Evolutionary conservation across 352 stramenopile genomes (phyloP), one percentile per base, ranked within the genome.

Genomic region (Globisporangium acanthophoron): DNA sequence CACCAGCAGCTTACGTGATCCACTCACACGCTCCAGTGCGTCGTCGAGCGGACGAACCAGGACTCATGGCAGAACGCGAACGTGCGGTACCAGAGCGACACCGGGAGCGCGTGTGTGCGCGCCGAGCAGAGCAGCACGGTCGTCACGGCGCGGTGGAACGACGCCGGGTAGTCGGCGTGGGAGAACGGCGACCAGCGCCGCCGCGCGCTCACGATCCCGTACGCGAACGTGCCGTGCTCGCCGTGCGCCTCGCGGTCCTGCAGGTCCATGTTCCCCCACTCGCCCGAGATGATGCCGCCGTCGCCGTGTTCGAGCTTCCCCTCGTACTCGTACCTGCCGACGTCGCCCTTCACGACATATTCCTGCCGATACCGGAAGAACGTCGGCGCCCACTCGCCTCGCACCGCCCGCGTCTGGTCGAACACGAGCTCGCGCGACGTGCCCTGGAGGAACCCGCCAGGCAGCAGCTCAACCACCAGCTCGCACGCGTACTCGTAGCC

Each of bases 401-500:
- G 69, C 1, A 90, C 61, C 2, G 49, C 47, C 18, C 70, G 67
- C 5, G 58, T 69, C 62, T 90, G 80, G 13, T 78, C 66, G 27
- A 88, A 87, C 47, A 90, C 62, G 16, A 69, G 69, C 62, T 90
- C 78, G n/a, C 66, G 78, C 29, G 67, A 69, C 45, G 68, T 60
- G 9, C 78, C 80, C 6, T 53, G 27, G 2, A 90, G 55, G 18
- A 56, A 59, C 0, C 80, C 76, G 47, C 62, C 58, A 0, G 76
- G 54, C 3, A 66, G 50, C 16, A 90, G 62, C n/a, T 77, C 58
- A 20, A 90, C 24, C 18, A 71, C 53, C 1, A 88, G 64, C 59
- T 80, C 65, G 33, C 82, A 88, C 13, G 69, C 73, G 64, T 90
- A 90, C 54, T 90, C 78, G 65, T 90, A 90, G 12, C 78, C 80